These are phyloP conservation scores for Cryptococcus sp. DNA, from an alignment of 1,284 basidiomycete genomes.

Conservation along the genomic window DNA sequence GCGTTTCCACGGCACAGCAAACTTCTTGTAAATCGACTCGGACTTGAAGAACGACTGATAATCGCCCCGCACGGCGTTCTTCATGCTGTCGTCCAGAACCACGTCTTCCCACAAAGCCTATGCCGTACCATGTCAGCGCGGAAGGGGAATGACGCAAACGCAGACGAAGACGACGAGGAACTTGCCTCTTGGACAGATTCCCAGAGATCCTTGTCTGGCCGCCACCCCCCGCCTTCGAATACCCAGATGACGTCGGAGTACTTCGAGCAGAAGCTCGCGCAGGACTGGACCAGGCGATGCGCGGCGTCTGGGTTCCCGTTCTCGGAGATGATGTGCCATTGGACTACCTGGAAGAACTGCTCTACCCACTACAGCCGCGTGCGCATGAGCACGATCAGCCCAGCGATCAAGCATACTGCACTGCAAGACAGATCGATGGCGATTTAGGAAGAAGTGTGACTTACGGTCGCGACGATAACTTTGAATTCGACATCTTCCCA, in stretches of 20 bases:
- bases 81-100: conserved; percentile 71
- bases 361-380: conserved; percentile 22
- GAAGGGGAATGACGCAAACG: neutral
- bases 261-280: conserved; percentile 59
- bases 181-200: conserved; percentile 68
- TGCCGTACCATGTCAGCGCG: neutral
- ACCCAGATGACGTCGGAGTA: conserved; percentile 73
- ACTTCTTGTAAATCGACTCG: conserved; percentile 67
- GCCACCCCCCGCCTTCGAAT: conserved; percentile 69
- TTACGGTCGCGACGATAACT: conserved; percentile 32
- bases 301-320: conserved; percentile 60
- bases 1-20: conserved; percentile 77
- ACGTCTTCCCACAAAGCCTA: conserved; percentile 56
- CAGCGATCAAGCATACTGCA: too few relatives aligned
- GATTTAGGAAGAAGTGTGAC: conserved; percentile 4
- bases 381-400: neutral
- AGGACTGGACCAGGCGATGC: conserved; percentile 61
- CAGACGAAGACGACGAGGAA: conserved; percentile 2
- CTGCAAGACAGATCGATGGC: neutral
- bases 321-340: conserved; percentile 35
- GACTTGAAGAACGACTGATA: conserved; percentile 74
- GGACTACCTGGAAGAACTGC: conserved; percentile 16
- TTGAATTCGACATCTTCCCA: conserved; percentile 30
- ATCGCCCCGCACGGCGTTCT: conserved; percentile 67
- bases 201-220: conserved; percentile 67